Base-by-base conservation (phyloP, 257 asterid genomes). In the Linaria vulgaris region DNA sequence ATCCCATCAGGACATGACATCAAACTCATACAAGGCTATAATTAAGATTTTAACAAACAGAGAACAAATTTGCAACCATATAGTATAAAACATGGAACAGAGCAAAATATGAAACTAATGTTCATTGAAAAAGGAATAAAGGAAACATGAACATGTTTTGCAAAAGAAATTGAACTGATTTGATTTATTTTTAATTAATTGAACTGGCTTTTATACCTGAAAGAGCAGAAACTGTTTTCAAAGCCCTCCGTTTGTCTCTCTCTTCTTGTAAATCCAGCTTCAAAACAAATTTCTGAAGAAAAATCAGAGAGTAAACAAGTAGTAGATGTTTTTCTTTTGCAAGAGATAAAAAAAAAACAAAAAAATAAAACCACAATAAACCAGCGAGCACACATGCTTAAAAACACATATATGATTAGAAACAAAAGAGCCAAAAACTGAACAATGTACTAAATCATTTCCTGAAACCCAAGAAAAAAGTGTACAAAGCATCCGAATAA, bases 181-280 rank as follows among this genome's bases (percentile, higher is more conserved):
- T n/a, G n/a, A n/a, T 20, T 16, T 12, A n/a, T 15, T 17, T 22
- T 25, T 11, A 12, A 25, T 22, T 57, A 47, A 17, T 12, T 57
- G 17, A 41, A 24, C n/a, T n/a, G 14, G 30, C 49, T 13, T 56
- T 34, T 58, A 63, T 45, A 83, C 92, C 92, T 64, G 92, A 30
- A 23, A 82, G 80, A 4, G 85, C 27, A 16, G 88, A 14, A 54
- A 78, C 92, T 14, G 86, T 85, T 65, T 85, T 85, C 77, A 85
- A 65, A 72, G 84, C 92, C 80, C 69, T 81, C 48, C 92, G 54
- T 60, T 82, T 82, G 61, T 85, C 88, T 23, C 34, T 56, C 19
- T 60, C 82, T 16, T 82, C 92, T 70, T 78, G 71, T 68, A 85
- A 57, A 53, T 84, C 88, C 81, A 84, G 67, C 66, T 78, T 82